Base-by-base conservation (phyloP, 2,329 filamentous ascomycete species). In the Cytospora schulzeri region DNA sequence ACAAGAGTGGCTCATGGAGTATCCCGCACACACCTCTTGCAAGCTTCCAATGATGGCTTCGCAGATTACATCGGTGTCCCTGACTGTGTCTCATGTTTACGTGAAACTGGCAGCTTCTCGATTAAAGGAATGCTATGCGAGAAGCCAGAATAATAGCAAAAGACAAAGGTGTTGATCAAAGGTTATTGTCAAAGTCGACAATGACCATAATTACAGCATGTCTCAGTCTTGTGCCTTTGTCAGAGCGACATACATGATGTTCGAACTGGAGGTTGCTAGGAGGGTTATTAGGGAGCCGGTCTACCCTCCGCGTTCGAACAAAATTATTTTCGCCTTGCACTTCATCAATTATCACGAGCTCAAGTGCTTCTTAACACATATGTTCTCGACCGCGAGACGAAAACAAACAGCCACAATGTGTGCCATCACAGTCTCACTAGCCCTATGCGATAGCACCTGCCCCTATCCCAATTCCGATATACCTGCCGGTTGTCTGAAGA, bases 331-430 rank as follows among this genome's bases (percentile, higher is more conserved):
- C 15, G 38, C n/a, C 38, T 19, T 41, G 31, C 31, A 35, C 33
- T 11, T n/a, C 12, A 19, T 41, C 35, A 4, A 2, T 14, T 5
- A 38, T 38, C 35, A 14, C 15, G 2, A n/a, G n/a, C n/a, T 17
- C 35, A 17, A 15, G 2, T 6, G 35, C 17, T 5, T 35, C 7
- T 41, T 17, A 11, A 19, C 2, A 41, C 38, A 41, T 41, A 15
- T 41, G 38, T 17, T 19, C 38, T n/a, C 11, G 6, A n/a, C 19
- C 17, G 6, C 17, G 8, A 41, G 19, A 41, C 38, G 19, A n/a
- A n/a, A 41, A 41, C 38, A 41, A 41, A 55, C n/a, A 50, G 17
- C 8, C 35, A 31, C 26, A 33, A 61, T 61, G 59, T 61, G 59
- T 35, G 28, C 31, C 26, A 50, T 61, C 28, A 61, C 7, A 1